Conservation (phyloP, 805 yeast species). For the Saccharomyces mikatae region DNA sequence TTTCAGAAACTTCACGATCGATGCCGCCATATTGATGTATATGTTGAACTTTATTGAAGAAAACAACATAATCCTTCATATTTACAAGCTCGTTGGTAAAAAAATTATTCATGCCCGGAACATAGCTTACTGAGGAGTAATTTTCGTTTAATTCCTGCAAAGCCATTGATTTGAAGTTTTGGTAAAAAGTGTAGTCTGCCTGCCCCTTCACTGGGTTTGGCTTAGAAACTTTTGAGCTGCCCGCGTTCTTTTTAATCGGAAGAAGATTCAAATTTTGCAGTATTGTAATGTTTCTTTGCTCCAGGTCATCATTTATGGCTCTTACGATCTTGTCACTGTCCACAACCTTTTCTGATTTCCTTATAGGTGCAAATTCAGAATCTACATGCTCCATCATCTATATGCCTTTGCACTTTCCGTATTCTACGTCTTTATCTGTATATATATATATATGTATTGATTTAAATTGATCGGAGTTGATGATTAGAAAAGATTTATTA, state of each 20-base stretch:
- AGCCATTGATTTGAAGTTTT: not conserved
- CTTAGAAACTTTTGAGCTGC: not conserved
- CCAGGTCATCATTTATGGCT: slow-evolving; percentile 19
- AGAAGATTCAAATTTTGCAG: slow-evolving; percentile 7
- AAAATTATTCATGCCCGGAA: not conserved
- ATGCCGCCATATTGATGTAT: not conserved
- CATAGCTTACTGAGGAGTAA: not conserved
- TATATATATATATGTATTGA: not conserved
- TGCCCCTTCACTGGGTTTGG: not conserved
- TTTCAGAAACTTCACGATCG: not conserved
- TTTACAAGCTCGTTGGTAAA: not conserved
- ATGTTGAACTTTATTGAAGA: not conserved
- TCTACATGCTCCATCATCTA: slow-evolving; percentile 14
- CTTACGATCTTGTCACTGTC: slow-evolving; percentile 18
- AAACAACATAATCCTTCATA: not conserved
- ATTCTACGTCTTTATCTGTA: not conserved
- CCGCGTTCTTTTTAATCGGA: not conserved
- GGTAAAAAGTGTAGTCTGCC: not conserved
- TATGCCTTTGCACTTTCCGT: not conserved
- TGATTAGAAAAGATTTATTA: not conserved
- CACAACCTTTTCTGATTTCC: slow-evolving; percentile 19
- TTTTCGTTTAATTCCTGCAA: not conserved
- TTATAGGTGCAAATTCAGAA: slow-evolving; percentile 23
- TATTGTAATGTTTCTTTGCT: slow-evolving; percentile 15
- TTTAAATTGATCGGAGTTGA: not conserved